phyloP scores from a whole-genome alignment of 495 filamentous ascomycete species.

The Margaritispora aquatica region DNA sequence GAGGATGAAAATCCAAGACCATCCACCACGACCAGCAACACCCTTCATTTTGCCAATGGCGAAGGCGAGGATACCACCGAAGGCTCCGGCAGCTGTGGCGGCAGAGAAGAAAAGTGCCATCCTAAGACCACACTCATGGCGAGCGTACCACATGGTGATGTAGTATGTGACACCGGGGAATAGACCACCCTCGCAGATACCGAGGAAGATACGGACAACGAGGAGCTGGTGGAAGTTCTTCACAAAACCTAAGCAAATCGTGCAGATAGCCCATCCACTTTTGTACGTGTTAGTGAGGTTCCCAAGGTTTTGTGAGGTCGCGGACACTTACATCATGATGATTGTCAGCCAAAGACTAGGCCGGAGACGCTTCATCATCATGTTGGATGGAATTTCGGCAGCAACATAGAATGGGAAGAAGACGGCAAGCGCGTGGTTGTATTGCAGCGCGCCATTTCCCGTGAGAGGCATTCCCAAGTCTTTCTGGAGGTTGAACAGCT shows the following conservation, averaged over 20 bases:
- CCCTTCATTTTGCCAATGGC: slow-evolving; percentile 56
- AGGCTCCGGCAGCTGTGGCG: slow-evolving; percentile 49
- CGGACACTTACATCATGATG: background rate
- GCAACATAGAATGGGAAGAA: slow-evolving; percentile 64
- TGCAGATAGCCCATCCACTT: slow-evolving; percentile 40
- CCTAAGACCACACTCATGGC: slow-evolving; percentile 53
- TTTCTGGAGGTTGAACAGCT: slow-evolving; percentile 41
- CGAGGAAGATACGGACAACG: slow-evolving; percentile 51
- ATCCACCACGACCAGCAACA: slow-evolving; percentile 42
- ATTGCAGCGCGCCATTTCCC: slow-evolving; percentile 32
- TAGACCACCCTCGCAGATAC: slow-evolving; percentile 53
- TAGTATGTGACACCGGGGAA: slow-evolving; percentile 50
- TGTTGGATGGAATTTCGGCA: slow-evolving; percentile 60
- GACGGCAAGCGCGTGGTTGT: slow-evolving; percentile 58
- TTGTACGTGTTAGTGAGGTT: background rate
- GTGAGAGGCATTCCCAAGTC: slow-evolving; percentile 47
- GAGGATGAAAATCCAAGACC: slow-evolving; percentile 66
- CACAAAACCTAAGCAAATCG: slow-evolving; percentile 64
- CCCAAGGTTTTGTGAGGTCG: background rate
- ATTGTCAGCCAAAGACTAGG: slow-evolving; percentile 53
- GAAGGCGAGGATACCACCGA: slow-evolving; percentile 54
- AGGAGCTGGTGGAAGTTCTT: slow-evolving; percentile 59
- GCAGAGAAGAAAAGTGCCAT: slow-evolving; percentile 53
- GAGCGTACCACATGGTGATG: slow-evolving; percentile 46
- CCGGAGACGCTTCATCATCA: slow-evolving; percentile 54